Evolutionary conservation across 306 rosid species (phyloP).

Genomic region (Gleditsia sinensis): DNA sequence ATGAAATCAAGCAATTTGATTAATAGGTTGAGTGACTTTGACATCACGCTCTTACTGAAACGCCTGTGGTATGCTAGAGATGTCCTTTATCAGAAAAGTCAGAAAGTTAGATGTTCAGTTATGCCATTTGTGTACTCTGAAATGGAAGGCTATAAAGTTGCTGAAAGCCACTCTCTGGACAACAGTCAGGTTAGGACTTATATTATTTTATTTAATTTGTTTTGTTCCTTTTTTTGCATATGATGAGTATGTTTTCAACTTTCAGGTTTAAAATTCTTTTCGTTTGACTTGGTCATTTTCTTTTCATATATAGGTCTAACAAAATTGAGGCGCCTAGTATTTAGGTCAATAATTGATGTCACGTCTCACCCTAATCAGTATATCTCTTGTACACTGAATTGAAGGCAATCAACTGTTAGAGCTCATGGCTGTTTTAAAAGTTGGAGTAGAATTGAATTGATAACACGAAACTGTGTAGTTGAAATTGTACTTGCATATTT

Average conservation of each 20-base stretch:
- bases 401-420: slow-evolving; percentile 12
- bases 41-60: slow-evolving; percentile 50
- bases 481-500: slow-evolving; percentile 4
- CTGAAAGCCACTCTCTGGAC: slow-evolving; percentile 42
- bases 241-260: neutral
- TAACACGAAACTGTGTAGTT: neutral
- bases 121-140: slow-evolving; percentile 28
- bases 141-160: slow-evolving; percentile 41
- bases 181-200: slow-evolving; percentile 59
- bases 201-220: slow-evolving; percentile 13
- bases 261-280: slow-evolving; percentile 20
- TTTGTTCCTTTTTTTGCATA: too few relatives aligned
- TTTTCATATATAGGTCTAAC: neutral
- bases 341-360: neutral
- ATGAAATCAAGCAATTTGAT: slow-evolving; percentile 36
- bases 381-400: neutral
- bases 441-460: neutral
- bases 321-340: neutral
- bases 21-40: slow-evolving; percentile 45
- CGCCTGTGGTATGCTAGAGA: slow-evolving; percentile 52
- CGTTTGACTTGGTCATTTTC: neutral
- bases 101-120: slow-evolving; percentile 31
- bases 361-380: neutral
- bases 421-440: neutral
- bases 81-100: slow-evolving; percentile 46